Evolutionary conservation across 441 rosid genomes (phyloP).

Genomic region (Erysimum pusillum): DNA sequence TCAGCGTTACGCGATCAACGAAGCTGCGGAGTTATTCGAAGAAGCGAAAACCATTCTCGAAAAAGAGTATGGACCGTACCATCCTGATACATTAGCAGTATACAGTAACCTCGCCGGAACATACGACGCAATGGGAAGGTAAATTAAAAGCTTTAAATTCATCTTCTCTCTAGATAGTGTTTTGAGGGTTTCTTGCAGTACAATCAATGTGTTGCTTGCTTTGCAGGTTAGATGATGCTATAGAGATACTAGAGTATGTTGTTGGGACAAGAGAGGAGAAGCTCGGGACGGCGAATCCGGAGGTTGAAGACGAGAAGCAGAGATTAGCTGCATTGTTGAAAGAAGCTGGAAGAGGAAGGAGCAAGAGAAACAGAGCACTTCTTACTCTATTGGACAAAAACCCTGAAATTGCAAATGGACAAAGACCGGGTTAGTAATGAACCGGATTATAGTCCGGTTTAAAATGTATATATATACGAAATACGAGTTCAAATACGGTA

Average conservation of each 20-base stretch:
- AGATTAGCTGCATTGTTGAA: constrained; percentile 79
- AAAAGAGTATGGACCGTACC: constrained; percentile 86
- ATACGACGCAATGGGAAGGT: constrained; percentile 99
- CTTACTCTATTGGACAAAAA: constrained; percentile 71
- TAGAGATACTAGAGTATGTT: constrained; percentile 76
- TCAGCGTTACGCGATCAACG: constrained; percentile 71
- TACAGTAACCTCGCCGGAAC: constrained; percentile 96
- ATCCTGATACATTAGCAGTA: constrained; percentile 87
- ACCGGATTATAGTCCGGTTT: constrained; percentile 38
- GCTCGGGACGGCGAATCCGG: constrained; percentile 95
- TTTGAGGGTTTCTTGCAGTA: not conserved
- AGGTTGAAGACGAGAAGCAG: constrained; percentile 81
- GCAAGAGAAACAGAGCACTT: constrained; percentile 71
- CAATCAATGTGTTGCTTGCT: constrained; percentile 29
- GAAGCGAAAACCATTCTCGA: constrained; percentile 84
- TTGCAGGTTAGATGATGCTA: constrained; percentile 84
- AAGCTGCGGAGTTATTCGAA: constrained; percentile 86
- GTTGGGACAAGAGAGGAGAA: constrained; percentile 90
- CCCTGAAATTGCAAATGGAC: constrained; percentile 49
- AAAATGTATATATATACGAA: constrained; percentile 38
- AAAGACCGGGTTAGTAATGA: constrained; percentile 47
- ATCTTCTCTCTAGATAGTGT: not conserved
- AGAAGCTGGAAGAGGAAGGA: constrained; percentile 85
- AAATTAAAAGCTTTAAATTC: not conserved
- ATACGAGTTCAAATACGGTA: constrained; percentile 39